Evolutionary conservation across 2,329 filamentous ascomycete genomes (phyloP).

Genomic region (Aureobasidium melanogenum): DNA sequence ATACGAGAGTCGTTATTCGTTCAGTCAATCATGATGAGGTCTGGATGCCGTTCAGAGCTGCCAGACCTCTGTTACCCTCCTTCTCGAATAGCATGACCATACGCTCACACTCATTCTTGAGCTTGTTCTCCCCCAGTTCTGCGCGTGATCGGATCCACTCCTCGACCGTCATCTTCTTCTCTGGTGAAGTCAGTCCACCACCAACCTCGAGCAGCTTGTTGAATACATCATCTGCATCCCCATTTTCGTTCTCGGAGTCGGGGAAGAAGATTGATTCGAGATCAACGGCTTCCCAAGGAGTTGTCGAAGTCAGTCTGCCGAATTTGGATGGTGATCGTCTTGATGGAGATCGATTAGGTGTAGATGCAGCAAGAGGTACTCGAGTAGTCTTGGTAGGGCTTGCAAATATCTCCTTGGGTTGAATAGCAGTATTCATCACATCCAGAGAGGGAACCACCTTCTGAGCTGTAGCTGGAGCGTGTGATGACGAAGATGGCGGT

Average conservation of each 20-base stretch:
- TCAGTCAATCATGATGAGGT: constrained; percentile 9
- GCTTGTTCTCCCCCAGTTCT: constrained; percentile 64
- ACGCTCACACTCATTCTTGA: constrained; percentile 73
- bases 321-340: constrained; percentile 33
- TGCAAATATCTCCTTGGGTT: constrained; percentile 14
- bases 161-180: constrained; percentile 86
- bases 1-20: constrained; percentile 2
- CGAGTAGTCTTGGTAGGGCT: constrained; percentile 27
- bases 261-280: constrained; percentile 60
- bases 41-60: constrained; percentile 63
- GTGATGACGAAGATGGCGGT: constrained; percentile 52
- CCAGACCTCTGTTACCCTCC: constrained; percentile 71
- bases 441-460: constrained; percentile 24
- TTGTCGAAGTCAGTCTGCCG: constrained; percentile 42
- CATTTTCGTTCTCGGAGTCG: constrained; percentile 30
- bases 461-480: constrained; percentile 8
- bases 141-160: constrained; percentile 87
- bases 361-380: constrained; percentile 34
- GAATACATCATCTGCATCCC: constrained; percentile 42
- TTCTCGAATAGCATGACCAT: constrained; percentile 76
- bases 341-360: constrained; percentile 25
- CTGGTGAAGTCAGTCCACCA: constrained; percentile 58
- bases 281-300: constrained; percentile 65
- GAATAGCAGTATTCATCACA: constrained; percentile 16
- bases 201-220: constrained; percentile 36